A percentile compares a stretch with the other conserved stretches of the same genome.
Conservation (phyloP, 139 green algal species). For the Haematococcus lacustris region DNA sequence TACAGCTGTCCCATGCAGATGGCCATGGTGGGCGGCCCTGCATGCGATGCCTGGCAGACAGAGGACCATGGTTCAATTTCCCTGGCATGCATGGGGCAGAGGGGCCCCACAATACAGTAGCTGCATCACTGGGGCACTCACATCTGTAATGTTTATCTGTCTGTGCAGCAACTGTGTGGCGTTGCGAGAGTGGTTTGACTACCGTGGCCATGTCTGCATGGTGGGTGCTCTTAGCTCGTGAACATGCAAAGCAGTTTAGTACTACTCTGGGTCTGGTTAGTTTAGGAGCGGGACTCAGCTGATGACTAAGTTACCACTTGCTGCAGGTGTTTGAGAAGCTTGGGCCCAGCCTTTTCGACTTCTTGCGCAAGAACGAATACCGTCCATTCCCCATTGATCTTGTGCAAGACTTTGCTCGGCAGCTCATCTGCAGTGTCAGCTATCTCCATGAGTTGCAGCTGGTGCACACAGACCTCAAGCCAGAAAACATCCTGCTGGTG, state of each 20-base stretch:
- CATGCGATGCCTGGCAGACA: no score
- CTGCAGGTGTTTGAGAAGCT: conserved; percentile 95
- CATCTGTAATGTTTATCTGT: no score
- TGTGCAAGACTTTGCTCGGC: conserved; percentile 68
- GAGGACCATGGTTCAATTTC: no score
- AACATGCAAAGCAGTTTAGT: no score
- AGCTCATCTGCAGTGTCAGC: conserved; percentile 74
- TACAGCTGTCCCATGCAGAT: no score
- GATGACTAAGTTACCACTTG: no score
- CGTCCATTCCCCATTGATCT: conserved; percentile 75
- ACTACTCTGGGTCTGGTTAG: no score
- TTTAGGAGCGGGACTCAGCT: no score
- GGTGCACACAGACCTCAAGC: conserved; percentile 98
- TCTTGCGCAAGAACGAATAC: conserved; percentile 88
- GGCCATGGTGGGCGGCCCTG: no score
- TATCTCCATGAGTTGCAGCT: conserved; percentile 87
- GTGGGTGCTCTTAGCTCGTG: conserved; percentile 28
- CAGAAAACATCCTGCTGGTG: conserved; percentile 94
- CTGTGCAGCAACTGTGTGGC: conserved; percentile 75
- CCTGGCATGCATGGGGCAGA: no score
- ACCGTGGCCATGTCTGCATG: conserved; percentile 96
- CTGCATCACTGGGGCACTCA: no score
- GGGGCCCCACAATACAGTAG: no score
- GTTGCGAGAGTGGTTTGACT: conserved; percentile 94
- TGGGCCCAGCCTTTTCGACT: conserved; percentile 91